These are phyloP conservation scores for Strobilomyces confusus DNA, from an alignment of 768 basidiomycete genomes.

Conservation along the genomic window DNA sequence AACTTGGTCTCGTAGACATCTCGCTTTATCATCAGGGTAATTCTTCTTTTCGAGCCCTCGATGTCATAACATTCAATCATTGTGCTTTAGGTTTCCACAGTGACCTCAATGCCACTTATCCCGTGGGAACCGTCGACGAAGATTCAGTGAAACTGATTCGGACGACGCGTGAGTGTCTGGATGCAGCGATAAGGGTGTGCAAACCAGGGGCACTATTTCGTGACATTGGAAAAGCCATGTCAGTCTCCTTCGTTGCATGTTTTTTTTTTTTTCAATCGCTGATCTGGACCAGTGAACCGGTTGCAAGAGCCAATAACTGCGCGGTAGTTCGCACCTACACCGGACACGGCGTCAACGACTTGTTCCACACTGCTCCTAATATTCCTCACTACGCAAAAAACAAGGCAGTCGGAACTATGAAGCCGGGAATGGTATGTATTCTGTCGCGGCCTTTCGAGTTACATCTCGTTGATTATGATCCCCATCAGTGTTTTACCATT, in stretches of 20 bases:
- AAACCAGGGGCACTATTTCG: conserved; percentile 91
- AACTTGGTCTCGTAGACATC: conserved; percentile 51
- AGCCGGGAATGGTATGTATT: conserved; percentile 77
- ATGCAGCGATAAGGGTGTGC: conserved; percentile 88
- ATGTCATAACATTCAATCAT: not conserved
- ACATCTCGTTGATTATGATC: conserved; percentile 4
- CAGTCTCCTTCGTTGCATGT: conserved; percentile 29
- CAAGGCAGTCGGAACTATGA: conserved; percentile 91
- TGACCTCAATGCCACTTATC: conserved; percentile 91
- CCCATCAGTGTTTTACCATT: conserved; percentile 62
- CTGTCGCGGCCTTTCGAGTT: not conserved
- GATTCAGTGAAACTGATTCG: conserved; percentile 79
- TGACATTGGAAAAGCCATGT: conserved; percentile 86
- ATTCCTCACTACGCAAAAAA: conserved; percentile 95
- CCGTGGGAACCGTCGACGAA: conserved; percentile 81
- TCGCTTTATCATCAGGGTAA: conserved; percentile 74
- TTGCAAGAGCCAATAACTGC: conserved; percentile 80
- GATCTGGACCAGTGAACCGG: conserved; percentile 59
- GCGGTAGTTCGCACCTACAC: conserved; percentile 90
- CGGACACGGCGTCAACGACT: conserved; percentile 83
- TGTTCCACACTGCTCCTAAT: conserved; percentile 85
- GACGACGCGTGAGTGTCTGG: conserved; percentile 77
- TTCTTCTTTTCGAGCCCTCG: conserved; percentile 9
- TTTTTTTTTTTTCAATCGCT: conserved; percentile 4
- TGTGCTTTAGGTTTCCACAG: conserved; percentile 70